Evolutionary conservation across 208 protist species (phyloP).

Genomic region (Crithidia fasciculata): DNA sequence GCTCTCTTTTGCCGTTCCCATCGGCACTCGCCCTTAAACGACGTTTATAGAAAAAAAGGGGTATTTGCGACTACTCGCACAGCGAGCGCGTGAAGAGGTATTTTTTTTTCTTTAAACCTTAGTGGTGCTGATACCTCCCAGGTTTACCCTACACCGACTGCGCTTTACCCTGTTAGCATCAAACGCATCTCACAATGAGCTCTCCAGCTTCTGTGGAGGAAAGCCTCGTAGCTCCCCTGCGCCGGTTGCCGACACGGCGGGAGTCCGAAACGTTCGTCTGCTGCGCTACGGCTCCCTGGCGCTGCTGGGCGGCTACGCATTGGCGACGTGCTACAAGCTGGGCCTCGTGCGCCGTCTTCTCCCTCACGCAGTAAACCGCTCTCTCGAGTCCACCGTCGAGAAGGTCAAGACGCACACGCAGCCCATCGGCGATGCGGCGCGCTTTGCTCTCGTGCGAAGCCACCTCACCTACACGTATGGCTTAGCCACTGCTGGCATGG

Average conservation of each 20-base stretch:
- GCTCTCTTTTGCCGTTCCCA: too few species aligned
- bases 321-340: slow-evolving; percentile 61
- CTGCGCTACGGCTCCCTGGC: slow-evolving; percentile 56
- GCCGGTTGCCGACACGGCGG: background rate
- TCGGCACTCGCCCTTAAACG: too few species aligned
- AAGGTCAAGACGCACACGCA: slow-evolving; percentile 60
- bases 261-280: slow-evolving; percentile 9
- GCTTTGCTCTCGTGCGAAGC: slow-evolving; percentile 46
- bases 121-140: too few species aligned
- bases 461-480: slow-evolving; percentile 69
- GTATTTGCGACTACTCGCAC: too few species aligned
- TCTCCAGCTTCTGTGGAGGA: background rate
- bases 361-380: slow-evolving; percentile 18
- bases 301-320: slow-evolving; percentile 62
- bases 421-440: slow-evolving; percentile 54
- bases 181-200: too few species aligned
- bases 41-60: too few species aligned
- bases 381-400: slow-evolving; percentile 56
- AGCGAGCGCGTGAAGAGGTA: too few species aligned
- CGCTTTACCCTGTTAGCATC: too few species aligned
- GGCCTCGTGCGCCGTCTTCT: slow-evolving; percentile 55
- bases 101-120: too few species aligned
- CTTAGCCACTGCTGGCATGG: slow-evolving; percentile 56
- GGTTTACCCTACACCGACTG: too few species aligned
- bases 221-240: background rate